Conservation (phyloP, 2,329 filamentous ascomycete species). For the Fusarium anguioides region DNA sequence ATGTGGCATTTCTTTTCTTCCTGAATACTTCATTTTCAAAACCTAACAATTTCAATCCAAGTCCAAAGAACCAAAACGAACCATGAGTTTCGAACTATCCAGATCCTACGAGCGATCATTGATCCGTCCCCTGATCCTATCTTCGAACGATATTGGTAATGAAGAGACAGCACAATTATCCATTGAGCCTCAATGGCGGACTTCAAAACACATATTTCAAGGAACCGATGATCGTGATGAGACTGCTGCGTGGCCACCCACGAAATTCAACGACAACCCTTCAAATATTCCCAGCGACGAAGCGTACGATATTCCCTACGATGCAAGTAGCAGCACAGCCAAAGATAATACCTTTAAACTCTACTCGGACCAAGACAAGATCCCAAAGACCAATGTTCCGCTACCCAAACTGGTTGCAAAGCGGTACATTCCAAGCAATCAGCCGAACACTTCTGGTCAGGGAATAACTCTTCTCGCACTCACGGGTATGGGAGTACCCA, state of each 20-base stretch:
- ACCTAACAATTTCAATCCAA: background rate
- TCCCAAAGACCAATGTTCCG: rapidly evolving
- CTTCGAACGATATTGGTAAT: rapidly evolving
- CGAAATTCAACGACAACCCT: background rate
- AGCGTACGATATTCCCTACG: background rate
- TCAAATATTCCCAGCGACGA: background rate
- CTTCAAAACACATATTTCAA: background rate
- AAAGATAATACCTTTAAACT: rapidly evolving
- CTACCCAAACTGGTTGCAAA: background rate
- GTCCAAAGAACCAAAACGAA: background rate
- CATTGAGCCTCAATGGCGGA: background rate
- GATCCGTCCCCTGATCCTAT: background rate
- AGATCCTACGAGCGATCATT: background rate
- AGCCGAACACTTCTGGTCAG: background rate
- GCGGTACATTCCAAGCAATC: background rate
- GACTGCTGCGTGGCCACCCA: background rate
- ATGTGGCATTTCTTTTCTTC: background rate
- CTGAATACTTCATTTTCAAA: background rate
- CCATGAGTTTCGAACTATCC: background rate
- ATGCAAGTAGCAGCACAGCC: background rate
- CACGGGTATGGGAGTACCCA: background rate
- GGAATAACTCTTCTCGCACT: background rate
- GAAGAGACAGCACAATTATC: background rate
- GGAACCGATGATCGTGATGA: background rate
- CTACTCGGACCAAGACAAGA: rapidly evolving